Percentiles rank a stretch among this genome's conserved stretches.
phyloP scores from a whole-genome alignment of 306 rosid species.

The Vicia sativa region DNA sequence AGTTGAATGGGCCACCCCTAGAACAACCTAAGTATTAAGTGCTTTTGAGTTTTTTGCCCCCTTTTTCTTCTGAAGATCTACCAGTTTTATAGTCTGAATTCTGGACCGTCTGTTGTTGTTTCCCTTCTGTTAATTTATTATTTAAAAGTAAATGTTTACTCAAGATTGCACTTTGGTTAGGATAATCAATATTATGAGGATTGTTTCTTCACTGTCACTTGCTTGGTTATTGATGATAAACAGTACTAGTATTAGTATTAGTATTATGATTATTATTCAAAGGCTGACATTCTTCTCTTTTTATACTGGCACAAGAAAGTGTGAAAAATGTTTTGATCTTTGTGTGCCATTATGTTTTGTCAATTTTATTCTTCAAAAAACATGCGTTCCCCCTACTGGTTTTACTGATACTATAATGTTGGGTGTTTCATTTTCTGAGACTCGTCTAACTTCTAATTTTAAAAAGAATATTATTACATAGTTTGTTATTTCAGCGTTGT shows the following conservation, averaged over 20 bases:
- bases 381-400: no score
- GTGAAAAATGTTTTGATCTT: conserved; percentile 23
- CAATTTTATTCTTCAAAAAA: neutral
- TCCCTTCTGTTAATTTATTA: conserved; percentile 18
- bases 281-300: conserved; percentile 5
- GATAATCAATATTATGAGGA: neutral
- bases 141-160: neutral
- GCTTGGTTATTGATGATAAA: neutral
- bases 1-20: conserved; percentile 62
- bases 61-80: conserved; percentile 8
- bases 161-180: conserved; percentile 1
- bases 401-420: no score
- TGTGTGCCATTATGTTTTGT: neutral
- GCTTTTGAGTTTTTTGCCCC: conserved; percentile 1
- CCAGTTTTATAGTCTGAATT: conserved; percentile 24
- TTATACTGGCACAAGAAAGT: neutral
- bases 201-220: neutral
- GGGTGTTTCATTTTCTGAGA: no score
- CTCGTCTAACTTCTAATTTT: no score
- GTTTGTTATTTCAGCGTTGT: no score
- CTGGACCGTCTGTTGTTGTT: neutral
- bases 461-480: no score
- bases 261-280: neutral
- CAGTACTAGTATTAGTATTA: neutral
- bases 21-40: conserved; percentile 29